Evolutionary conservation across 768 basidiomycete genomes (phyloP).

Genomic region (Podaxis mareebaensis): DNA sequence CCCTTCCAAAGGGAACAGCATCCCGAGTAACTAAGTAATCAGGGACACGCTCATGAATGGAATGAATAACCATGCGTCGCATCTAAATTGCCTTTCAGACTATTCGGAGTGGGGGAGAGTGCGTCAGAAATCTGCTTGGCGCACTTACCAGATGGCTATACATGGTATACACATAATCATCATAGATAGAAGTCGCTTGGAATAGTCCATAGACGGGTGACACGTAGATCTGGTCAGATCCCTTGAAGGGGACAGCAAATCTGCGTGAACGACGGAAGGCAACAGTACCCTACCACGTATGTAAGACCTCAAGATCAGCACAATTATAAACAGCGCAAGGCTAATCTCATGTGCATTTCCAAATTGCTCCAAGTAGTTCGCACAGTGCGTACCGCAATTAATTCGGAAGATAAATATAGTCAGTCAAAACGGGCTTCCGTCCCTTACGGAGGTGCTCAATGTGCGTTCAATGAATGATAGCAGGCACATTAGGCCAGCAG

Average conservation of each 20-base stretch:
- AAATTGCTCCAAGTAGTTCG: neutral
- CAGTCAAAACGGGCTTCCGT: neutral
- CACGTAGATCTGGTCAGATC: slow-evolving; percentile 9
- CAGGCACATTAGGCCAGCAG: neutral
- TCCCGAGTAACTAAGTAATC: neutral
- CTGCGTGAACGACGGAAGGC: slow-evolving; percentile 6
- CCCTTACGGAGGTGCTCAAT: slow-evolving; percentile 12
- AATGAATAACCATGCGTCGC: neutral
- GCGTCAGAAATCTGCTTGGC: slow-evolving; percentile 1
- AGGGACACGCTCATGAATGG: neutral
- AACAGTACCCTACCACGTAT: neutral
- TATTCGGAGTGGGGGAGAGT: slow-evolving; percentile 5
- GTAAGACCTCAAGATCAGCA: slow-evolving; percentile 3
- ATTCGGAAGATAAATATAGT: neutral
- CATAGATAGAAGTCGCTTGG: neutral
- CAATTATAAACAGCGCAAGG: neutral
- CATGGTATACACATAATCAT: neutral
- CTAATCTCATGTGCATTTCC: slow-evolving; percentile 8
- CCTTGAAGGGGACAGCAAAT: slow-evolving; percentile 12
- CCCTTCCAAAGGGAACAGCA: neutral
- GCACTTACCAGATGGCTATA: neutral
- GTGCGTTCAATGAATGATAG: neutral
- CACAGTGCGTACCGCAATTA: neutral
- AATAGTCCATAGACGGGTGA: neutral
- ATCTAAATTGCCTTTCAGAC: neutral